These are phyloP conservation scores for Polytrichum formosum DNA, from an alignment of 225 moss, liverwort and hornwort species.

Conservation along the genomic window DNA sequence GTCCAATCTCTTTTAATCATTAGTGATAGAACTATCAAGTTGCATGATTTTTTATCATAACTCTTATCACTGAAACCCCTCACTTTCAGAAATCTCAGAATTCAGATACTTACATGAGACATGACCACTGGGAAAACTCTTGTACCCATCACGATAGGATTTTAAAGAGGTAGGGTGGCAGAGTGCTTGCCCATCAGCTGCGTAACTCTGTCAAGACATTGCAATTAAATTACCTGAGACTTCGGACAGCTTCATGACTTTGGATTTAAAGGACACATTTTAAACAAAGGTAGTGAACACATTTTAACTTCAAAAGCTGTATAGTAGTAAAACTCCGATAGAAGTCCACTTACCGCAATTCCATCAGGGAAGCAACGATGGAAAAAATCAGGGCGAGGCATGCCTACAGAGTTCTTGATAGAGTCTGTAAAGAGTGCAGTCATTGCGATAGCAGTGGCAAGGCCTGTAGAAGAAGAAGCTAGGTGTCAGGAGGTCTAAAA, in stretches of 20 bases:
- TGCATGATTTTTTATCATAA: too few relatives aligned
- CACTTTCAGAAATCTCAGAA: too few relatives aligned
- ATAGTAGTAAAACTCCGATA: neutral
- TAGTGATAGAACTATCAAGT: too few relatives aligned
- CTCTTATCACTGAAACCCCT: too few relatives aligned
- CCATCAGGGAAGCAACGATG: slow-evolving; percentile 79
- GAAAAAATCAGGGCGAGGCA: slow-evolving; percentile 79
- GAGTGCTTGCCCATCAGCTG: slow-evolving; percentile 13
- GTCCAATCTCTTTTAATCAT: too few relatives aligned
- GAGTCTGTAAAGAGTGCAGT: slow-evolving; percentile 85
- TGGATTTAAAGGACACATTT: too few relatives aligned
- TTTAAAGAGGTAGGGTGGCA: slow-evolving; percentile 19
- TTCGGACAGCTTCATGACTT: too few relatives aligned
- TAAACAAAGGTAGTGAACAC: too few relatives aligned
- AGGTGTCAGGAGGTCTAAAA: neutral
- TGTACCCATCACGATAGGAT: slow-evolving; percentile 37
- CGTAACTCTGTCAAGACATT: slow-evolving; percentile 20
- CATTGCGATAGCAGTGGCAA: slow-evolving; percentile 65
- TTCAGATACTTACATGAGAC: slow-evolving; percentile 36
- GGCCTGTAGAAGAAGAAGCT: slow-evolving; percentile 36
- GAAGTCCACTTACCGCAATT: slow-evolving; percentile 2
- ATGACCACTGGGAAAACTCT: slow-evolving; percentile 63
- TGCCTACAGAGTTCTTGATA: slow-evolving; percentile 70
- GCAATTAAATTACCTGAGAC: neutral
- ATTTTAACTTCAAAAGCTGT: too few relatives aligned